Base-by-base conservation (phyloP, 345 rosid species). In the Arabis hirsuta region DNA sequence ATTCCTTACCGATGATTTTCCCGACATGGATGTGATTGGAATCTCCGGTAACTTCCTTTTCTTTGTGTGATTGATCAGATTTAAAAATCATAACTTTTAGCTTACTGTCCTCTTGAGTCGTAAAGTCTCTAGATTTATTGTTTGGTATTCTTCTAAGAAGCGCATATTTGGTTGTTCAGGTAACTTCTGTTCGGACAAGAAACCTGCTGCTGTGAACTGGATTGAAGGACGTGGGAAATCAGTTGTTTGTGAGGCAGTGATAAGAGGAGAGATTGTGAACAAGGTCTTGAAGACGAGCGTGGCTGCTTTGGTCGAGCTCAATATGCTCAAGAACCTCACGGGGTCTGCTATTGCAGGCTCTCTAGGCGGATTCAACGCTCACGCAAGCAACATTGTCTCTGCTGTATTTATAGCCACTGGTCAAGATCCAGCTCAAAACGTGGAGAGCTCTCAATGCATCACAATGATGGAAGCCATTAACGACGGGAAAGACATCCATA, bases 201-300 rank as follows among this genome's bases (percentile, higher is more conserved):
- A 92, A 67, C 85, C 98, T 11, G 94, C 98, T 26, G 98, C 98
- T 27, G 92, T 92, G 56, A 92, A 92, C 76, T 92, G 96, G 96
- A 90, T 92, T n/a, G 92, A 90, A 74, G 98, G 98, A 54, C 89
- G 95, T 14, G 96, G 96, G 1, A 91, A 91, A 76, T 88, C 97
- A 24, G 92, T 91, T 62, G 92, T 91, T 9, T 91, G 97, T 3
- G 97, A 91, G 92, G 97, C 91, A 41, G 83, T 67, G 12, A 91
- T 91, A 60, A 83, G 71, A 74, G 97, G 85, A 69, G 97, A 89
- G 55, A 83, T 84, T 3, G 96, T 91, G 64, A 87, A 76, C 76
- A 88, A 91, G 68, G 89, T 88, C 8, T 65, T 91, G 70, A 91
- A 91, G 73, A 88, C 92, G 12, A 86, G 67, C 9, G 92, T 89